A percentile compares a stretch with the other conserved stretches of the same genome.
Conservation (phyloP, 495 filamentous ascomycete species). For the Daldinia bambusicola region DNA sequence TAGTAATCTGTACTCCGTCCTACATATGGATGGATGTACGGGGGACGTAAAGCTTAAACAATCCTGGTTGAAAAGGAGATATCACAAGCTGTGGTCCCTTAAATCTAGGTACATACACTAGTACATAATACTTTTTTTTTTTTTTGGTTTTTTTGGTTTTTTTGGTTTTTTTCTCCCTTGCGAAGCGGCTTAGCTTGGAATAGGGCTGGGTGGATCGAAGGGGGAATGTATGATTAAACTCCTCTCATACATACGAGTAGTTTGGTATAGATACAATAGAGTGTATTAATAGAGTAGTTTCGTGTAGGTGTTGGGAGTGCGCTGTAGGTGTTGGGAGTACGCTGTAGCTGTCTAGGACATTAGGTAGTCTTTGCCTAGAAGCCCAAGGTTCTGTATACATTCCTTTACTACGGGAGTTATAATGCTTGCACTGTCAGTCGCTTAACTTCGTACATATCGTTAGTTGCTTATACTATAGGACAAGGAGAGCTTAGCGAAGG, state of each 20-base stretch:
- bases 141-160: too few relatives aligned
- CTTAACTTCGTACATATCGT: slow-evolving; percentile 22
- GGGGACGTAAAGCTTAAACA: slow-evolving; percentile 35
- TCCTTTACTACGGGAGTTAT: neutral
- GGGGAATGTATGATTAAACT: slow-evolving; percentile 13
- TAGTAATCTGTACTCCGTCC: too few relatives aligned
- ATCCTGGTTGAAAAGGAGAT: slow-evolving; percentile 16
- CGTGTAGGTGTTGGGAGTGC: neutral
- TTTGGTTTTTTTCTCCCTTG: neutral
- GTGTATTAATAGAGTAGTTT: neutral
- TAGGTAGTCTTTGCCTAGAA: neutral
- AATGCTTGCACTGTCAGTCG: neutral
- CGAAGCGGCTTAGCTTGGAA: slow-evolving; percentile 5
- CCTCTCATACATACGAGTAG: neutral
- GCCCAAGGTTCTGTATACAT: neutral
- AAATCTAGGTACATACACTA: neutral
- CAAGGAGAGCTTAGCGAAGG: slow-evolving; percentile 25
- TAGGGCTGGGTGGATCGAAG: slow-evolving; percentile 15
- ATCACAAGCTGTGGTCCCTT: neutral
- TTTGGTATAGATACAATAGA: too few relatives aligned
- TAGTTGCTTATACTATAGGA: neutral
- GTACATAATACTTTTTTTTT: neutral
- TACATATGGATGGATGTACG: slow-evolving; percentile 23
- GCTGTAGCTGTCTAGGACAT: neutral
- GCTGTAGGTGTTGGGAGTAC: too few relatives aligned